Percentiles rank a stretch among this genome's conserved stretches.
Conservation (phyloP, 371 early-diverging fungal species). For the Apophysomyces elegans region DNA sequence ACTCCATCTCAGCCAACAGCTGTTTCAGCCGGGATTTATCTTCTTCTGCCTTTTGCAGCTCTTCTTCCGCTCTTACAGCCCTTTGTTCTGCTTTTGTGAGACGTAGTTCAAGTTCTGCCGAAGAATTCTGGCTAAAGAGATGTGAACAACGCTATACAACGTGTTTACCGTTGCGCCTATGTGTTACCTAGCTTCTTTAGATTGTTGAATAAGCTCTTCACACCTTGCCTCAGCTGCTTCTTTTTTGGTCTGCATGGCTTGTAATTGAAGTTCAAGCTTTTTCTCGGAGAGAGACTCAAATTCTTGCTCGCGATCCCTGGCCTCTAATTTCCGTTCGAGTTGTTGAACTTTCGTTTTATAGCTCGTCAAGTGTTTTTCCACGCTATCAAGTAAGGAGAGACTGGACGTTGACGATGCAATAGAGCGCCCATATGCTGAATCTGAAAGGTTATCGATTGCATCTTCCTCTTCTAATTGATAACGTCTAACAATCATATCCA, state of each 20-base stretch:
- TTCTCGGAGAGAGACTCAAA: constrained; percentile 32
- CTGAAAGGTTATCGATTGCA: neutral
- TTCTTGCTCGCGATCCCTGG: constrained; percentile 26
- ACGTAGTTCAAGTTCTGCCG: neutral
- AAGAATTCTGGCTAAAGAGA: neutral
- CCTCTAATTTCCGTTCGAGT: constrained; percentile 25
- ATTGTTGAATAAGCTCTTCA: constrained; percentile 13
- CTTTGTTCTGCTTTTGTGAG: constrained; percentile 17
- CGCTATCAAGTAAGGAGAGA: constrained; percentile 12
- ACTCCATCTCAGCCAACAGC: constrained; percentile 35
- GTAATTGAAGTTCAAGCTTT: constrained; percentile 37
- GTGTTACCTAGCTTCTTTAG: neutral
- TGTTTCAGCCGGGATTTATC: constrained; percentile 27
- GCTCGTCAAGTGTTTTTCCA: constrained; percentile 30
- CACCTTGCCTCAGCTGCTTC: constrained; percentile 29
- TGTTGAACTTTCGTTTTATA: constrained; percentile 25
- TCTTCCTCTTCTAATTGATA: constrained; percentile 5
- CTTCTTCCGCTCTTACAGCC: constrained; percentile 12
- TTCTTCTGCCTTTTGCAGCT: constrained; percentile 20
- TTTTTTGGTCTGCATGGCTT: constrained; percentile 32
- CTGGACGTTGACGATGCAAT: neutral
- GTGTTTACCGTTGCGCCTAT: too few relatives aligned
- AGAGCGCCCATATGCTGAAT: constrained; percentile 1
- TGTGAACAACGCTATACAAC: neutral
- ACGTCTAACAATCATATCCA: constrained; percentile 18